Evolutionary conservation across 139 green algal species (phyloP), one percentile per base, ranked within the genome.

Genomic region (Chlamydomonas sphaeroides): DNA sequence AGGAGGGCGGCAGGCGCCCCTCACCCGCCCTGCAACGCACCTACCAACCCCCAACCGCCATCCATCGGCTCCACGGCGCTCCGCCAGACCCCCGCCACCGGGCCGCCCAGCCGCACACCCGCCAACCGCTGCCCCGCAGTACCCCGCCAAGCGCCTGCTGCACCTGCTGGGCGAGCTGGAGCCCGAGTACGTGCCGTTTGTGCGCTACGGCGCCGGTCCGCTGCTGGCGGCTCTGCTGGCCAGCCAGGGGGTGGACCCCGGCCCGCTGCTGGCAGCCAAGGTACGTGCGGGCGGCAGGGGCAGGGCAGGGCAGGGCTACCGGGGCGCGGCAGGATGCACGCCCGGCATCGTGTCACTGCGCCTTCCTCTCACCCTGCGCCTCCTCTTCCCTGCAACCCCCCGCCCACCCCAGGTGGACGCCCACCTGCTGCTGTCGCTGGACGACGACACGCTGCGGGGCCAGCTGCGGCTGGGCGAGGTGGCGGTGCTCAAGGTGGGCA

Each of bases 211-310:
- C 71, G 15, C 35, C 57, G 70, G 69, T 2, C 51, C 72, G 28
- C 73, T 69, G 73, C 73, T 80, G 73, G 56, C 73, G 56, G 73
- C 56, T 38, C 56, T 80, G 57, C 73, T 80, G 73, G 57, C 7
- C 5, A 23, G 38, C 6, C 73, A 80, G 73, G 48, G 73, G 20
- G 21, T 80, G 38, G 38, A 41, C 38, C 38, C 73, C 8, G 48
- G 15, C 2, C 73, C 73, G 28, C 51, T 80, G 36, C 73, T 80
- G 56, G 73, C 36, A 8, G 15, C 10, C 11, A 53, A 53, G 45
- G 45, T 53, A 14, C 45, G 45, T 10, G 11, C 45, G 45, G 45
- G 45, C 11, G 45, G 45, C 11, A 21, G 45, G 45, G n/a, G n/a
- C n/a, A n/a, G n/a, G n/a, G n/a, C n/a, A n/a, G n/a, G n/a, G n/a